Percentiles rank a stretch among this genome's conserved stretches.
Conservation (phyloP, 2,329 filamentous ascomycete genomes). For the Thielaviopsis punctulata region DNA sequence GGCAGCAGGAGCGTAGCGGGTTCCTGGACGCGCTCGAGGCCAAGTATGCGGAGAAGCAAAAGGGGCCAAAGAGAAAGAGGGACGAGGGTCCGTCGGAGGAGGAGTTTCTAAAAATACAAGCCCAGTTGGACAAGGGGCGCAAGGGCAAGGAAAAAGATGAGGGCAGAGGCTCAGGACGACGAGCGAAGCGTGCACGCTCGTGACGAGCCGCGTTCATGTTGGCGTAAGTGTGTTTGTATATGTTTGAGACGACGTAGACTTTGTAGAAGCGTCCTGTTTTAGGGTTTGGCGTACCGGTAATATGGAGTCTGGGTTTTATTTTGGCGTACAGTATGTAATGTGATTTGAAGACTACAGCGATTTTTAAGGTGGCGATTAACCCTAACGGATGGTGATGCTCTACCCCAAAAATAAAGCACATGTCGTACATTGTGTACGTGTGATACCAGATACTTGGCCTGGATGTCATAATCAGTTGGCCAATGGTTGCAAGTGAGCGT, state of each 20-base stretch:
- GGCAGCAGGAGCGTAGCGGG: constrained; percentile 45
- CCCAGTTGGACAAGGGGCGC: constrained; percentile 22
- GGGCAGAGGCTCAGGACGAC: background rate
- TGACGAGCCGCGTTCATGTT: background rate
- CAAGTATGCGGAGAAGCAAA: constrained; percentile 45
- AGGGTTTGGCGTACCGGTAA: too few species aligned
- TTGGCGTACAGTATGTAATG: background rate
- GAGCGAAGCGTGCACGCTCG: background rate
- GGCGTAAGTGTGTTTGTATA: too few species aligned
- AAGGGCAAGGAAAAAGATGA: constrained; percentile 16
- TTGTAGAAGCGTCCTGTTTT: background rate
- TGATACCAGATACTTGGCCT: too few species aligned
- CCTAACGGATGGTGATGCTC: too few species aligned
- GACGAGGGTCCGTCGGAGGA: constrained; percentile 50
- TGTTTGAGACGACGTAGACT: too few species aligned
- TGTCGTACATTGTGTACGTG: too few species aligned
- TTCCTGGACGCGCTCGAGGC: constrained; percentile 62
- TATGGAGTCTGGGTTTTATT: background rate
- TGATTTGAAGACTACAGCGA: too few species aligned
- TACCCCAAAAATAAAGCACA: too few species aligned
- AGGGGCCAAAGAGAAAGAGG: constrained; percentile 33
- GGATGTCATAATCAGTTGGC: too few species aligned
- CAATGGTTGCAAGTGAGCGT: too few species aligned
- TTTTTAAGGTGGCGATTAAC: too few species aligned
- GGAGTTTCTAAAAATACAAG: constrained; percentile 25